Evolutionary conservation across 192 early-diverging fungal species (phyloP), one percentile per base, ranked within the genome.

Genomic region (Coemansia sp.): DNA sequence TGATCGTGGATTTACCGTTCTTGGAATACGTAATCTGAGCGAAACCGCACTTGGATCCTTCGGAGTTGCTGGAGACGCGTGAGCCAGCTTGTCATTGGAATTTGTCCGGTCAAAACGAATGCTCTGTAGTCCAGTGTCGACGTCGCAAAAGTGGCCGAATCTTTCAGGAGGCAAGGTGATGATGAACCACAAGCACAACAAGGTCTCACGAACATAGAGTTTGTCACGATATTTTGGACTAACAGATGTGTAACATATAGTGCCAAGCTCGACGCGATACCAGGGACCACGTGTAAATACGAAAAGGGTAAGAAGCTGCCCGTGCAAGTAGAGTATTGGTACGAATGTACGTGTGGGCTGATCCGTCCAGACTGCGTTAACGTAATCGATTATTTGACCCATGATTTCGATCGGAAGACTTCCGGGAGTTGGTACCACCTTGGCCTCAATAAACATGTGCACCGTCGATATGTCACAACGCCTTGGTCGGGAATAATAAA

Each of bases 81-180:
- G 6, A 0, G 18, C 13, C 52, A 54, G 26, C 11, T 21, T 54
- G 52, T 3, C 12, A 26, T 9, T 13, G 19, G 9, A 9, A 26
- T 54, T 23, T 26, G 21, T 10, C 7, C 19, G 52, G 13, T 26
- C 13, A 13, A 54, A 54, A 9, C 10, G 52, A 26, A 59, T 59
- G 32, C 8, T 26, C 38, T 39, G 0, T 59, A 23, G 9, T 21
- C 26, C 12, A 8, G 19, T 21, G 12, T 54, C 43, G 37, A 66
- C 42, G 13, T 56, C 41, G 41, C 65, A 66, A 45, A 57, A 57
- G 56, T 66, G 65, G 5, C 65, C 65, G 18, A 66, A 57, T 16
- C 23, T 19, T 3, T 56, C 23, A 1, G 53, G 9, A 3, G 65
- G 41, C 19, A 66, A 40, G 6, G 65, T 37, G 5, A 66, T 21